These are phyloP conservation scores for Deinandra increscens DNA, from an alignment of 129 eudicot species.

Conservation along the genomic window DNA sequence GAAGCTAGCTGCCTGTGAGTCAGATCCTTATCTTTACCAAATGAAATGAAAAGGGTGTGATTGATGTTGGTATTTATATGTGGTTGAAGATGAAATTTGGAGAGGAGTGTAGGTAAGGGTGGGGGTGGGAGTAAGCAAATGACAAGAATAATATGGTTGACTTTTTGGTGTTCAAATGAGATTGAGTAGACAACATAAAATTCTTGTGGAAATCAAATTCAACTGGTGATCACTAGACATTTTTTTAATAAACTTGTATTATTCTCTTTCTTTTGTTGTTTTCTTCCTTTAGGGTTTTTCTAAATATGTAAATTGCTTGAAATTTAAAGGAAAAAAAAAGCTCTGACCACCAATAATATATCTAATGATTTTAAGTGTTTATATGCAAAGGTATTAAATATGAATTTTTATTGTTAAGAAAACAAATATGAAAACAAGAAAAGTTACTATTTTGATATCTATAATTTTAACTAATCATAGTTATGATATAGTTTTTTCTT, in stretches of 20 bases:
- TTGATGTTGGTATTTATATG: constrained; percentile 62
- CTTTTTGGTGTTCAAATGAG: constrained; percentile 36
- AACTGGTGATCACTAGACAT: constrained; percentile 16
- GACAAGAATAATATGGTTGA: constrained; percentile 62
- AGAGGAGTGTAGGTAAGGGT: constrained; percentile 20
- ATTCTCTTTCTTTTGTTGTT: constrained; percentile 19
- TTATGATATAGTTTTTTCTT: no score
- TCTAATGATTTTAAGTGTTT: no score
- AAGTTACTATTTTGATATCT: no score
- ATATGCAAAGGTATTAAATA: no score
- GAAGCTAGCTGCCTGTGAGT: background rate
- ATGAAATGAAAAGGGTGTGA: constrained; percentile 53
- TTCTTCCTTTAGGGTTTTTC: background rate
- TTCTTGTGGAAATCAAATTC: constrained; percentile 37
- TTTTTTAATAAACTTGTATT: background rate
- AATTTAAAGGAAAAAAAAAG: no score
- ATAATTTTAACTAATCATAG: no score
- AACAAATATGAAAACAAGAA: no score
- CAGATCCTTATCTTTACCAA: constrained; percentile 10
- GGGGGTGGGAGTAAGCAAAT: constrained; percentile 23
- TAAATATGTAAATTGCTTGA: no score
- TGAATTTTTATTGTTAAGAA: no score
- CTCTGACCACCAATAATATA: no score
- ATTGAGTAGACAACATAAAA: constrained; percentile 43
- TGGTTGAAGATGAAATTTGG: constrained; percentile 17